Evolutionary conservation across 371 early-diverging fungal genomes (phyloP).

Genomic region (Batkoa obscura): DNA sequence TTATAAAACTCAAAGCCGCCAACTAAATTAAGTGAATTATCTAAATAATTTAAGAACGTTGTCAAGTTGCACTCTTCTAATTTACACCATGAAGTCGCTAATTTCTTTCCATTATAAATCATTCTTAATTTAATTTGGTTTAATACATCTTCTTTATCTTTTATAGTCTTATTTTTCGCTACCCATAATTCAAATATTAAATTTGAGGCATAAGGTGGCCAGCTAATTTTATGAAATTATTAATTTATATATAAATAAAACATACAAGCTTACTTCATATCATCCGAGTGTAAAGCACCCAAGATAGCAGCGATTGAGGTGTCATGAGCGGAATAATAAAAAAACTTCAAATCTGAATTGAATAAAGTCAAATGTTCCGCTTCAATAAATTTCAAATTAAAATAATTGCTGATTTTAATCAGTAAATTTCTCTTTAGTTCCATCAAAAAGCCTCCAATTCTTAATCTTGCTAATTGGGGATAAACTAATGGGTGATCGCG

Average conservation of each 20-base stretch:
- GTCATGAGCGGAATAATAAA: constrained; percentile 32
- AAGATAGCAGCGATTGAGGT: constrained; percentile 23
- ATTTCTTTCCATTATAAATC: constrained; percentile 23
- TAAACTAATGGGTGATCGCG: constrained; percentile 17
- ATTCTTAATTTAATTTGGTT: constrained; percentile 22
- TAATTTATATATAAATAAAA: no score
- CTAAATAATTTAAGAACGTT: constrained; percentile 3
- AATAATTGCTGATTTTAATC: constrained; percentile 11
- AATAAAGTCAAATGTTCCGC: neutral
- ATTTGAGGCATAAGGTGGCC: constrained; percentile 42
- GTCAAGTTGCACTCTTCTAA: neutral
- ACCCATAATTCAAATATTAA: constrained; percentile 32
- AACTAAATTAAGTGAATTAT: neutral
- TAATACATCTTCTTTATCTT: neutral
- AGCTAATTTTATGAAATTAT: no score
- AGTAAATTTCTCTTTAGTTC: constrained; percentile 22
- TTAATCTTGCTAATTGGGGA: constrained; percentile 14
- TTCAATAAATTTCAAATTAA: neutral
- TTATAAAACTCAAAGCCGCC: constrained; percentile 1
- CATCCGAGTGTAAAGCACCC: constrained; percentile 16
- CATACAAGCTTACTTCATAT: no score
- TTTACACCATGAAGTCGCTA: constrained; percentile 25
- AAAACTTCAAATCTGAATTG: constrained; percentile 9
- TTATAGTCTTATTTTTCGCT: neutral
- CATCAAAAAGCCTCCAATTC: constrained; percentile 22